These are phyloP conservation scores for Pseudogymnoascus sp. DNA, from an alignment of 2,329 filamentous ascomycete species.

Conservation along the genomic window DNA sequence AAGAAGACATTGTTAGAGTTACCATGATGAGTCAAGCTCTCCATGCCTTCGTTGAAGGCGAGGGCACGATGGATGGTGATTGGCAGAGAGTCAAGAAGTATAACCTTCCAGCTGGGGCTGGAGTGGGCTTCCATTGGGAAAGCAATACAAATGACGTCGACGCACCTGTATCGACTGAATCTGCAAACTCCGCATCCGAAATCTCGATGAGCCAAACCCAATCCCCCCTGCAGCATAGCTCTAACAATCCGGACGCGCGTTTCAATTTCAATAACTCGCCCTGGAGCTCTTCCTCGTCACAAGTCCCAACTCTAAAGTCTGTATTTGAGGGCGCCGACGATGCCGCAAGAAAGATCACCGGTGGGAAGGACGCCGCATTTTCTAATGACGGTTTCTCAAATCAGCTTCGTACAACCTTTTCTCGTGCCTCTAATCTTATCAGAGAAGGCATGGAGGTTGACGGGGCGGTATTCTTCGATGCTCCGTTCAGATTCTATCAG, in stretches of 20 bases:
- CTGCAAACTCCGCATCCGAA: not conserved
- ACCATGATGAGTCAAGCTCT: not conserved
- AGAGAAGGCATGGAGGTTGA: slow-evolving; percentile 5
- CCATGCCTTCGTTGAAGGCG: not conserved
- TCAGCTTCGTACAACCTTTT: slow-evolving; percentile 15
- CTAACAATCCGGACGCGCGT: not conserved
- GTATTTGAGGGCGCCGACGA: slow-evolving; percentile 15
- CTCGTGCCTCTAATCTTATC: not conserved
- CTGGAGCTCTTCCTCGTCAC: slow-evolving; percentile 17
- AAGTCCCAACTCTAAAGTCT: slow-evolving; percentile 14
- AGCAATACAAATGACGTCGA: slow-evolving; percentile 16
- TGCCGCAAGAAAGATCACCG: not conserved
- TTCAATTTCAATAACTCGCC: slow-evolving; percentile 18
- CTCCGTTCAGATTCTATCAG: slow-evolving; percentile 20
- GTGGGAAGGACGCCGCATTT: slow-evolving; percentile 15
- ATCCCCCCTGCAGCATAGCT: slow-evolving; percentile 18
- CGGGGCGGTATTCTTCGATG: not conserved
- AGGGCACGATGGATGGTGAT: slow-evolving; percentile 23
- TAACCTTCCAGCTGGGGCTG: slow-evolving; percentile 17
- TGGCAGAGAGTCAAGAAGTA: slow-evolving; percentile 21
- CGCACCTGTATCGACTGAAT: slow-evolving; percentile 9
- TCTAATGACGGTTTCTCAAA: slow-evolving; percentile 18
- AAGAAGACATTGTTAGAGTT: slow-evolving; percentile 2
- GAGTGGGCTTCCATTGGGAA: slow-evolving; percentile 21
- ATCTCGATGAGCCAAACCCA: slow-evolving; percentile 6